These are phyloP conservation scores for Cnidoscolus chayamansa DNA, from an alignment of 441 rosid genomes.

Conservation along the genomic window DNA sequence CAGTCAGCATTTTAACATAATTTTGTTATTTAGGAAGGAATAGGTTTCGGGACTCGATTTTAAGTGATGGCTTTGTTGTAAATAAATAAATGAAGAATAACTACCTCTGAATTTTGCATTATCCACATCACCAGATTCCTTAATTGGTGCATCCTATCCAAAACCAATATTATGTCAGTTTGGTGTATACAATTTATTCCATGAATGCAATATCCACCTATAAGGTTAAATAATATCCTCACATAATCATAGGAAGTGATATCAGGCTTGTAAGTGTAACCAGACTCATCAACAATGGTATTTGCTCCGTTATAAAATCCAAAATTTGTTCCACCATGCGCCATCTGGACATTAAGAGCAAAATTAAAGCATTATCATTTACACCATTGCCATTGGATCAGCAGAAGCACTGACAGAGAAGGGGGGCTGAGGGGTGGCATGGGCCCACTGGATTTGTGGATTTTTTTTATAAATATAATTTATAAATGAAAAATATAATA, in stretches of 20 bases:
- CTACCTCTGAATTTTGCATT: slow-evolving; percentile 73
- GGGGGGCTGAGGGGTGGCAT: no score
- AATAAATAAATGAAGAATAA: slow-evolving; percentile 9
- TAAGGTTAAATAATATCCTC: slow-evolving; percentile 22
- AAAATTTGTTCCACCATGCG: slow-evolving; percentile 96
- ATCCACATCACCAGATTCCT: slow-evolving; percentile 79
- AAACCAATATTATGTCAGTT: slow-evolving; percentile 22
- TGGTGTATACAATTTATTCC: neutral
- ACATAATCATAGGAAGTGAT: slow-evolving; percentile 96
- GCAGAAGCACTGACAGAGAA: neutral
- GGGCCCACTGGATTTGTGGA: no score
- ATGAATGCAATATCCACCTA: slow-evolving; percentile 7
- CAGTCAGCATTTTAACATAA: neutral
- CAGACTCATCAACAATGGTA: slow-evolving; percentile 54
- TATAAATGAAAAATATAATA: no score
- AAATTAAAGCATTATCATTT: slow-evolving; percentile 15
- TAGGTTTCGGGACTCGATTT: neutral
- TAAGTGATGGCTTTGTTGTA: neutral
- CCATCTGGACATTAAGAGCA: slow-evolving; percentile 58
- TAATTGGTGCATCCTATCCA: slow-evolving; percentile 88
- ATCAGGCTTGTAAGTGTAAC: slow-evolving; percentile 89
- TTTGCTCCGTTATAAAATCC: slow-evolving; percentile 97
- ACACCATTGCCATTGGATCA: slow-evolving; percentile 18
- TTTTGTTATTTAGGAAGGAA: neutral
- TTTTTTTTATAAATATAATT: no score